phyloP scores from a whole-genome alignment of 2,329 filamentous ascomycete species.

The Zalaria sp. region DNA sequence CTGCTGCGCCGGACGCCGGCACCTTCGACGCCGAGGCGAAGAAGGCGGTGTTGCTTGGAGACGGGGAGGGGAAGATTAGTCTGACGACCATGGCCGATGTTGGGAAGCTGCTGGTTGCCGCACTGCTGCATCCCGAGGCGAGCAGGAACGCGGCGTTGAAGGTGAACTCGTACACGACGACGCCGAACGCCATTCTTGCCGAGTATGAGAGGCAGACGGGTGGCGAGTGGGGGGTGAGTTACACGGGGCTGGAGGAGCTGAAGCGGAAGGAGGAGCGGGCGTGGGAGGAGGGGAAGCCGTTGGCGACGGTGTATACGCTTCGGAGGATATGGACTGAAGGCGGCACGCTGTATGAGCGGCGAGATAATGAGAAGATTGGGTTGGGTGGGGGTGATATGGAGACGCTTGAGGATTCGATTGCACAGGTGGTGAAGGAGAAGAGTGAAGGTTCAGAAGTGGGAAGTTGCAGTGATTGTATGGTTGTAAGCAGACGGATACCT shows the following conservation, averaged over 20 bases:
- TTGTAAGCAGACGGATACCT: background rate
- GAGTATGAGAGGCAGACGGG: conserved; percentile 56
- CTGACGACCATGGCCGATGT: conserved; percentile 62
- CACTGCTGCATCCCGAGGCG: conserved; percentile 41
- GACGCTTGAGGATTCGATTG: too few species aligned
- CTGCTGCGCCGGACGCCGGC: conserved; percentile 29
- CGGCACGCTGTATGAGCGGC: conserved; percentile 53
- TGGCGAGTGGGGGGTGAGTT: conserved; percentile 39
- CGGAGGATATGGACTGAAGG: conserved; percentile 61
- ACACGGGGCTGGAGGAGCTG: conserved; percentile 40
- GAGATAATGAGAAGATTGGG: conserved; percentile 47
- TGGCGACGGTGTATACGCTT: conserved; percentile 45
- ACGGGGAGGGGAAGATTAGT: conserved; percentile 47
- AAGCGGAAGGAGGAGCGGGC: conserved; percentile 42
- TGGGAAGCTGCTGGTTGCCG: conserved; percentile 49
- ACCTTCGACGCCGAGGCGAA: conserved; percentile 44
- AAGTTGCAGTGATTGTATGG: background rate
- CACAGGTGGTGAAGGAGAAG: background rate
- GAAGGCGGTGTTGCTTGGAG: conserved; percentile 47
- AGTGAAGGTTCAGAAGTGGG: background rate
- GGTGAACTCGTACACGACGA: conserved; percentile 59
- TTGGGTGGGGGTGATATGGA: conserved; percentile 22
- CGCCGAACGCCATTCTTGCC: conserved; percentile 45
- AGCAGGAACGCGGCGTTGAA: conserved; percentile 44
- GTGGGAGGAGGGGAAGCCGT: conserved; percentile 39